A percentile compares a stretch with the other conserved stretches of the same genome.
Evolutionary conservation across 2,329 filamentous ascomycete species (phyloP).

Genomic region (Colletotrichum somersetense): DNA sequence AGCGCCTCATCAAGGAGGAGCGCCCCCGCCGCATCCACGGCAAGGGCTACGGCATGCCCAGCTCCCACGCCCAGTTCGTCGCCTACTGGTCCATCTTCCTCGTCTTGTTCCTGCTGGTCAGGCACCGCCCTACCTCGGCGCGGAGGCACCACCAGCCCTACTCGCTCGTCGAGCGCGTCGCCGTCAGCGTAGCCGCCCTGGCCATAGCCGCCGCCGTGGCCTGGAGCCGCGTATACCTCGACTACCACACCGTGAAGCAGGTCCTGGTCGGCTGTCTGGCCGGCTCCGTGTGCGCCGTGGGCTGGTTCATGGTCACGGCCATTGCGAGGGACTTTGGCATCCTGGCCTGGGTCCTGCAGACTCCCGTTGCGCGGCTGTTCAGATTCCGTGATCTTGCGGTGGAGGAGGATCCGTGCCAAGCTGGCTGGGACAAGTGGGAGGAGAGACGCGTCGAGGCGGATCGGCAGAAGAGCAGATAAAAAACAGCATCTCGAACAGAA

Average conservation of each 20-base stretch:
- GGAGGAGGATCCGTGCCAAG: conserved; percentile 88
- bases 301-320: conserved; percentile 84
- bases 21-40: conserved; percentile 85
- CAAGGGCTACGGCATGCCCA: conserved; percentile 98
- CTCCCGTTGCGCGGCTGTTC: conserved; percentile 72
- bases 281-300: conserved; percentile 77
- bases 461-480: conserved; percentile 48
- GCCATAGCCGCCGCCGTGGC: conserved; percentile 77
- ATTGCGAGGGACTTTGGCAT: conserved; percentile 75
- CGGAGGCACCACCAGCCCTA: conserved; percentile 59
- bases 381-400: conserved; percentile 87
- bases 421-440: conserved; percentile 95
- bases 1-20: conserved; percentile 92
- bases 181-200: conserved; percentile 67
- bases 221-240: conserved; percentile 87
- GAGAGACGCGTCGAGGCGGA: conserved; percentile 56
- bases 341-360: conserved; percentile 79
- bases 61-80: conserved; percentile 94
- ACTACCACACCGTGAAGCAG: conserved; percentile 91
- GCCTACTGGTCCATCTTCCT: conserved; percentile 91
- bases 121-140: conserved; percentile 66
- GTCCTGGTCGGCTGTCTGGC: conserved; percentile 83
- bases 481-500: not conserved
- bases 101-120: conserved; percentile 84
- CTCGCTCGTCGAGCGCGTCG: conserved; percentile 70